Evolutionary conservation across 352 stramenopile genomes (phyloP).

Genomic region (Pilasporangium apinafurcum): DNA sequence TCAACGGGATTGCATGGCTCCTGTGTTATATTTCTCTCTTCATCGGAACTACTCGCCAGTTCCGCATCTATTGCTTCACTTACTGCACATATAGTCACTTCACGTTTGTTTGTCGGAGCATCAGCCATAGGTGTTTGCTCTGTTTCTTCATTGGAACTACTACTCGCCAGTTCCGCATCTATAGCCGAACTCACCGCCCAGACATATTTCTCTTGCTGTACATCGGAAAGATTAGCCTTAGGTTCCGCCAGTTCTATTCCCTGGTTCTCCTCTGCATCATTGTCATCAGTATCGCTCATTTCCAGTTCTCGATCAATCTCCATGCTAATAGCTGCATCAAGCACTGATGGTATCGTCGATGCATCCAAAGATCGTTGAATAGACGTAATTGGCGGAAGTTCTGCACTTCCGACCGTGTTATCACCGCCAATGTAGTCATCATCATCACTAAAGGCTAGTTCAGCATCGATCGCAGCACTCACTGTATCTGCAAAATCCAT

Average conservation of each 20-base stretch:
- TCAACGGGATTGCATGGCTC: not conserved
- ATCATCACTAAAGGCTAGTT: no score
- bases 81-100: not conserved
- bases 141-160: conserved; percentile 16
- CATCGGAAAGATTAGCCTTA: conserved; percentile 1
- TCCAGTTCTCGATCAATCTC: conserved; percentile 16
- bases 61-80: conserved; percentile 12
- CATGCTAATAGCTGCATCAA: conserved; percentile 11
- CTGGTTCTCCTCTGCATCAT: not conserved
- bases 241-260: not conserved
- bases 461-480: no score
- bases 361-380: no score
- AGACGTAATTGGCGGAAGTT: no score
- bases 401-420: no score
- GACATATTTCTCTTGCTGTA: no score
- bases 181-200: conserved; percentile 18
- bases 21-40: conserved; percentile 10
- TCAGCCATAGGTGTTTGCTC: not conserved
- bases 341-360: no score
- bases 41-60: conserved; percentile 12
- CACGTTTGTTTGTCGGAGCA: conserved; percentile 1
- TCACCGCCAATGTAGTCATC: no score
- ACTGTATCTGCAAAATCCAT: no score
- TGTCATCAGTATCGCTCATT: conserved; percentile 14
- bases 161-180: conserved; percentile 30